These are phyloP conservation scores for Clarireedia paspali DNA, from an alignment of 2,329 filamentous ascomycete genomes.

Conservation along the genomic window DNA sequence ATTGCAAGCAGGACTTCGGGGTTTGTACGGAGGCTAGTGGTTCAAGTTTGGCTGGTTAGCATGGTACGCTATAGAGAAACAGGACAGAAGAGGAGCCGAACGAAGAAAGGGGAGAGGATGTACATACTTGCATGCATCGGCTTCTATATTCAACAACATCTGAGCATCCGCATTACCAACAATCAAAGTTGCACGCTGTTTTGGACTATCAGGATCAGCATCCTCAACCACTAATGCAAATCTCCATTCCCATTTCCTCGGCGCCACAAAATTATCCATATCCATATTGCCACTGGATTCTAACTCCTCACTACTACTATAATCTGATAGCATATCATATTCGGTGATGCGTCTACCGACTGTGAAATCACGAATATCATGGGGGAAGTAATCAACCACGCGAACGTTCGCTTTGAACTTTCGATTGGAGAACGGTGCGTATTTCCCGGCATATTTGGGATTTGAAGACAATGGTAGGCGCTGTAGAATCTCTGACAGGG, in stretches of 20 bases:
- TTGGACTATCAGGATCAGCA: slow-evolving; percentile 35
- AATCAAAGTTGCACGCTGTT: slow-evolving; percentile 54
- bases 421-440: slow-evolving; percentile 65
- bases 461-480: not conserved
- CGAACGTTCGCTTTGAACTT: slow-evolving; percentile 64
- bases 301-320: slow-evolving; percentile 24
- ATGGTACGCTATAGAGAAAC: too few relatives aligned
- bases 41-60: not conserved
- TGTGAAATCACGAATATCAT: slow-evolving; percentile 63
- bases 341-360: slow-evolving; percentile 38
- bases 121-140: slow-evolving; percentile 44
- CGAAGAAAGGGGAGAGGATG: not conserved
- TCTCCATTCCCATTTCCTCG: slow-evolving; percentile 65
- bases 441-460: slow-evolving; percentile 25
- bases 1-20: slow-evolving; percentile 42
- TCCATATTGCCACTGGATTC: slow-evolving; percentile 21
- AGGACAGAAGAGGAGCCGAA: not conserved
- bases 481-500: slow-evolving; percentile 2
- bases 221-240: slow-evolving; percentile 78
- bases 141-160: slow-evolving; percentile 42
- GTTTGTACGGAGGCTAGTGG: slow-evolving; percentile 48
- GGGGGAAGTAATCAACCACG: slow-evolving; percentile 76
- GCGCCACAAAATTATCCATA: not conserved
- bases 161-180: slow-evolving; percentile 55
- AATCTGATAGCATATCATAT: slow-evolving; percentile 43